Conservation (phyloP, 2,329 filamentous ascomycete genomes). For the Verticillium longisporum region DNA sequence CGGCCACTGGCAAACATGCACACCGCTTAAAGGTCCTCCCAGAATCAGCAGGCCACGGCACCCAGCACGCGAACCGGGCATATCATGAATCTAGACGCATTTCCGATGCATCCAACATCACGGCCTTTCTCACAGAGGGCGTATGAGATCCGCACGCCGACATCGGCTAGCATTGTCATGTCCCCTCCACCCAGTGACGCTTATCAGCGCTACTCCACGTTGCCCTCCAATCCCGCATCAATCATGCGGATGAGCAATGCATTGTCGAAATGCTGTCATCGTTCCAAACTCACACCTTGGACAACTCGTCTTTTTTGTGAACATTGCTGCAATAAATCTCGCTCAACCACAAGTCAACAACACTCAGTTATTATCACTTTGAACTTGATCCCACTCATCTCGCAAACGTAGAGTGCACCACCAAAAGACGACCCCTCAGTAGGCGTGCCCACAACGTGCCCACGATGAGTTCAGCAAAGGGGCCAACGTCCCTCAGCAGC, state of each 20-base stretch:
- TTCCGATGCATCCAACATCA: not conserved
- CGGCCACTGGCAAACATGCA: no score
- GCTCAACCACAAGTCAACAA: not conserved
- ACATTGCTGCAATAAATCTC: no score
- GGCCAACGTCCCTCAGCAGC: conserved; percentile 16
- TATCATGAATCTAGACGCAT: no score
- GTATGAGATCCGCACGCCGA: not conserved
- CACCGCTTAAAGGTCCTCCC: no score
- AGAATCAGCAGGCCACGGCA: no score
- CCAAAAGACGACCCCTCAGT: not conserved
- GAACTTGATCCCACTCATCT: not conserved
- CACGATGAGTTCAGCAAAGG: not conserved
- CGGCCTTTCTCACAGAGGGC: not conserved
- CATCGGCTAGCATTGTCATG: not conserved
- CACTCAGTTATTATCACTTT: not conserved
- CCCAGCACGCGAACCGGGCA: no score
- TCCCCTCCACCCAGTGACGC: not conserved
- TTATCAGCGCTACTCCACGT: not conserved
- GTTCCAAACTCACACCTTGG: not conserved
- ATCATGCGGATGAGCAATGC: not conserved
- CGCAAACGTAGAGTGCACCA: not conserved
- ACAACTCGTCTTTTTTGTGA: no score
- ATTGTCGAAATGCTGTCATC: not conserved
- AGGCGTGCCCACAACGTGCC: no score
- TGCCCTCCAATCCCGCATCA: not conserved